Evolutionary conservation across 768 basidiomycete genomes (phyloP).

Genomic region (Hericium alpestre): DNA sequence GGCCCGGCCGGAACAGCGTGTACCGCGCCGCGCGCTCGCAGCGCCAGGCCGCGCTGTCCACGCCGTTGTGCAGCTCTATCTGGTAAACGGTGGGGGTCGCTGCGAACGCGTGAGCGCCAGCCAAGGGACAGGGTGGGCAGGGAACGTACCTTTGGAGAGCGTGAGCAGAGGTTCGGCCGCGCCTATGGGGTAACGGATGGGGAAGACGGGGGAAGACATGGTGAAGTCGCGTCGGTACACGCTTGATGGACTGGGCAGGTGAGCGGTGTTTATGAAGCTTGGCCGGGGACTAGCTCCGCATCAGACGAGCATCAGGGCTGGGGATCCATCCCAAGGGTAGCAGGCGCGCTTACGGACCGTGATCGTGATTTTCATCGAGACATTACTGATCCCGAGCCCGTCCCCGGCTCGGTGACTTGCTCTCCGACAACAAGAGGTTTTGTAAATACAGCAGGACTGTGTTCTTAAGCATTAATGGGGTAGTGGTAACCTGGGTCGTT

Average conservation of each 20-base stretch:
- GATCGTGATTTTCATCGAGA: no score
- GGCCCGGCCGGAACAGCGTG: not conserved
- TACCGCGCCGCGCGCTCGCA: not conserved
- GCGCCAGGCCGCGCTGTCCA: not conserved
- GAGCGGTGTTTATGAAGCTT: no score
- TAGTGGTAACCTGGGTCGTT: slow-evolving; percentile 61
- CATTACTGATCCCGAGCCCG: no score
- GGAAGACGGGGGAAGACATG: not conserved
- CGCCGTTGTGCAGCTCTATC: slow-evolving; percentile 66
- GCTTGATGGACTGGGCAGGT: no score
- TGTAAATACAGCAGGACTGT: no score
- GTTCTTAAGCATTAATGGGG: slow-evolving; percentile 45
- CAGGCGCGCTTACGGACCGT: no score
- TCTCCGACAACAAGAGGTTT: no score
- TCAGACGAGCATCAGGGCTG: no score
- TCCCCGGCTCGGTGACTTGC: no score
- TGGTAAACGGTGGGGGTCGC: slow-evolving; percentile 59
- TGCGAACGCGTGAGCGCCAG: slow-evolving; percentile 17
- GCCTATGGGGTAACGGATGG: not conserved
- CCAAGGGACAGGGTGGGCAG: not conserved
- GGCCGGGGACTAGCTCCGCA: no score
- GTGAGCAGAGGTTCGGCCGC: slow-evolving; percentile 41
- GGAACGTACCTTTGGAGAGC: slow-evolving; percentile 51
- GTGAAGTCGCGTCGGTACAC: not conserved
- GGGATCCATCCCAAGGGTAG: no score